phyloP scores from a whole-genome alignment of 1,139 yeast genomes.

The Pichia sp. region DNA sequence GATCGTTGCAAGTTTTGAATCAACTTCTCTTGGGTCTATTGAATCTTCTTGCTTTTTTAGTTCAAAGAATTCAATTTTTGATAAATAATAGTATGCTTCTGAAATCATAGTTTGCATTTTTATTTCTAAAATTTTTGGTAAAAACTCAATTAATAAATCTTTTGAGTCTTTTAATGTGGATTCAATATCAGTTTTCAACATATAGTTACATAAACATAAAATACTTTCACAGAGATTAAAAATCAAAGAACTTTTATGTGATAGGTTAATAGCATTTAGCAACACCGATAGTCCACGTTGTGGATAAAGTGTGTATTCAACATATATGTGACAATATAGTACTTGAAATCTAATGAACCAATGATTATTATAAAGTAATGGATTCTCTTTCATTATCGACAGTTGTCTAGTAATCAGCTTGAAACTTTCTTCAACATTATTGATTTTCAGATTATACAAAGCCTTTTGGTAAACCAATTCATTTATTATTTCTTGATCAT shows the following conservation, averaged over 20 bases:
- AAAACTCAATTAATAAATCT: constrained; percentile 31
- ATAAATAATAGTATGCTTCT: constrained; percentile 35
- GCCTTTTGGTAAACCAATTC: constrained; percentile 11
- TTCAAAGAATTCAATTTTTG: constrained; percentile 24
- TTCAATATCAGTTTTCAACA: constrained; percentile 31
- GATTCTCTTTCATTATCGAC: constrained; percentile 23
- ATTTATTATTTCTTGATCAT: constrained; percentile 27
- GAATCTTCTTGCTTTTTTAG: neutral
- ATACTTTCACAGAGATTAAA: constrained; percentile 38
- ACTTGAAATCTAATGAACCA: constrained; percentile 40
- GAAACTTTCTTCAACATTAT: constrained; percentile 29
- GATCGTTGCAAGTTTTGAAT: constrained; percentile 20
- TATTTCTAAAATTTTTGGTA: constrained; percentile 38
- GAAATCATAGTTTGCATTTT: constrained; percentile 34
- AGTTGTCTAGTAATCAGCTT: constrained; percentile 31
- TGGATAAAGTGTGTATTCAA: constrained; percentile 33
- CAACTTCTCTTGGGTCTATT: constrained; percentile 9
- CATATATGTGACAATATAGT: constrained; percentile 38
- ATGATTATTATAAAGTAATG: constrained; percentile 32
- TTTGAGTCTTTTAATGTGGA: constrained; percentile 33
- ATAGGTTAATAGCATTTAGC: constrained; percentile 39
- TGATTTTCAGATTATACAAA: neutral
- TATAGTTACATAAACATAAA: constrained; percentile 34
- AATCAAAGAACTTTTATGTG: constrained; percentile 37
- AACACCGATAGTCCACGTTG: constrained; percentile 39